Conservation (phyloP, 768 basidiomycete genomes). For the Favolaschia claudopus region DNA sequence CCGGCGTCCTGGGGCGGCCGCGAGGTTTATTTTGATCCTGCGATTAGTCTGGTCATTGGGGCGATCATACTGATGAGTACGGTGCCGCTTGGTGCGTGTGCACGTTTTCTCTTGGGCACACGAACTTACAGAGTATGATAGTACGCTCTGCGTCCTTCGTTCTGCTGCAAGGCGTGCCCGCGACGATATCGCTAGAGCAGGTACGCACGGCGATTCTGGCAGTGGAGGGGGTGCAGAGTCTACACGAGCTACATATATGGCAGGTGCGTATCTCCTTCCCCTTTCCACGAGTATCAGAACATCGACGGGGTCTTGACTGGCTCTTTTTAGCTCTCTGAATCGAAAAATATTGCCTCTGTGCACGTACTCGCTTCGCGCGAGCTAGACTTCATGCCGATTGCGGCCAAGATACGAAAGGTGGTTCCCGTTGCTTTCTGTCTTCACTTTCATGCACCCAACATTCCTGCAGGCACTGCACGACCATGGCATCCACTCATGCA, state of each 20-base stretch:
- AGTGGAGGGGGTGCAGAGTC: slow-evolving; percentile 84
- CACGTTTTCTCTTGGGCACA: too few relatives aligned
- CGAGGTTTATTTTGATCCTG: slow-evolving; percentile 92
- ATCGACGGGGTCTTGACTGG: background rate
- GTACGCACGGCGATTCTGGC: slow-evolving; percentile 82
- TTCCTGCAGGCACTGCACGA: slow-evolving; percentile 67
- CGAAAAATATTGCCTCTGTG: slow-evolving; percentile 93
- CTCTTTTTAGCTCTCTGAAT: slow-evolving; percentile 71
- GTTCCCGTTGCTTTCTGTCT: background rate
- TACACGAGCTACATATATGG: slow-evolving; percentile 98
- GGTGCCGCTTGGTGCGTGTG: slow-evolving; percentile 83
- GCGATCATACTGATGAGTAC: slow-evolving; percentile 97
- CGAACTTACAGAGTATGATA: slow-evolving; percentile 35
- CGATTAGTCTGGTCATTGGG: slow-evolving; percentile 93
- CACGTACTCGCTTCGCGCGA: slow-evolving; percentile 87
- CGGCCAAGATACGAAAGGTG: slow-evolving; percentile 77
- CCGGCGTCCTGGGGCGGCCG: slow-evolving; percentile 81
- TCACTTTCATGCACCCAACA: background rate
- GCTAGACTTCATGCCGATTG: slow-evolving; percentile 91
- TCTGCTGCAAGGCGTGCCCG: slow-evolving; percentile 92
- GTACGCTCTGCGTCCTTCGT: slow-evolving; percentile 94
- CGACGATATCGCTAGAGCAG: slow-evolving; percentile 88
- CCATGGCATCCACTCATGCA: slow-evolving; percentile 93
- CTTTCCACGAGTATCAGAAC: background rate
- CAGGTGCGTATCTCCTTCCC: slow-evolving; percentile 48